phyloP scores from a whole-genome alignment of 768 basidiomycete species.

The Mycena maculata region DNA sequence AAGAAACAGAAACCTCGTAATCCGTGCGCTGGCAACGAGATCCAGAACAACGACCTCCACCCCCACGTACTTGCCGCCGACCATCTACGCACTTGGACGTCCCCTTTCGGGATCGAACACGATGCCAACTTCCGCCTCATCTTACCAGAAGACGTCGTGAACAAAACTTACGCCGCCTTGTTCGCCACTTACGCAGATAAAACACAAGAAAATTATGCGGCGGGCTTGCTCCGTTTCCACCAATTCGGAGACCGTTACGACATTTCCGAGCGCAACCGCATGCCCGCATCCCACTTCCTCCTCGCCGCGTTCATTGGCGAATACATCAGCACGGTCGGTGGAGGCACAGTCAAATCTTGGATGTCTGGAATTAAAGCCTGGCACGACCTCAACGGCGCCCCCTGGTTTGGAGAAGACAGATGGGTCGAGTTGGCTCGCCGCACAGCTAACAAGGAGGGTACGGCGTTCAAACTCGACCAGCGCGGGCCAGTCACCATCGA shows the following conservation, averaged over 20 bases:
- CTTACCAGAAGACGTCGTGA: no score
- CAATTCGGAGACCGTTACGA: slow-evolving; percentile 49
- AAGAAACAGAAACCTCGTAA: neutral
- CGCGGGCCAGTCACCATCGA: slow-evolving; percentile 50
- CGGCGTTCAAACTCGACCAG: slow-evolving; percentile 31
- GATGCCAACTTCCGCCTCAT: no score
- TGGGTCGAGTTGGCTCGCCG: slow-evolving; percentile 35
- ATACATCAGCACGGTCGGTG: slow-evolving; percentile 16
- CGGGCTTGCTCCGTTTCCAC: slow-evolving; percentile 48
- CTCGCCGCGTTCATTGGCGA: slow-evolving; percentile 44
- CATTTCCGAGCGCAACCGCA: slow-evolving; percentile 43
- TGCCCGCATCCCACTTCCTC: slow-evolving; percentile 47
- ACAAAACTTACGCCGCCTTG: no score
- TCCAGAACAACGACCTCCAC: slow-evolving; percentile 18
- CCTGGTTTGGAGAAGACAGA: slow-evolving; percentile 48
- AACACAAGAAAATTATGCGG: slow-evolving; percentile 21
- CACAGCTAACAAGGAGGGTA: slow-evolving; percentile 37
- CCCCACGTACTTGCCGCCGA: slow-evolving; percentile 34
- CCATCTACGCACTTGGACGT: neutral
- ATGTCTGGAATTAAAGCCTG: slow-evolving; percentile 49
- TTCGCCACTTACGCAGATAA: slow-evolving; percentile 16
- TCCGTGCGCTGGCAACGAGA: neutral
- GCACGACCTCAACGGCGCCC: slow-evolving; percentile 49
- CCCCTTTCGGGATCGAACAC: neutral
- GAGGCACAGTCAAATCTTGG: no score